Evolutionary conservation across 129 eudicot genomes (phyloP).

Genomic region (Flaveria ramosissima): DNA sequence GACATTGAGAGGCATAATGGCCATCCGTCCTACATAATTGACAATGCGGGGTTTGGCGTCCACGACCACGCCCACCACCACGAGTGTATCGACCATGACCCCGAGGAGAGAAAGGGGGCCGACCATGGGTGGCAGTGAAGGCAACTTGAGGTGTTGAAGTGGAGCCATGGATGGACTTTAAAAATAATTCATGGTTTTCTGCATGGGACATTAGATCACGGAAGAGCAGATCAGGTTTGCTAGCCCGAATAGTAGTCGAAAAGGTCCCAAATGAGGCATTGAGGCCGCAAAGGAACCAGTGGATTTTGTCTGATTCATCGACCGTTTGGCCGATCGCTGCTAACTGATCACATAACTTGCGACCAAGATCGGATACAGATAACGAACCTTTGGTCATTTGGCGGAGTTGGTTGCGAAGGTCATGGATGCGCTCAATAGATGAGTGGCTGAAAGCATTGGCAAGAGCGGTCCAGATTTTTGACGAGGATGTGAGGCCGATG

Average conservation of each 20-base stretch:
- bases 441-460: not conserved
- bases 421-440: not conserved
- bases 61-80: not conserved
- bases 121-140: not conserved
- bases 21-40: not conserved
- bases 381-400: not conserved
- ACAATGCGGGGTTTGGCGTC: not conserved
- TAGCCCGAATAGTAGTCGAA: not conserved
- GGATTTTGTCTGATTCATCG: not conserved
- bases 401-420: not conserved
- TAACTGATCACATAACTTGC: not conserved
- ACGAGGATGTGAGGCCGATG: not conserved
- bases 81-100: not conserved
- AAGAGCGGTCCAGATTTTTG: not conserved
- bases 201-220: no score
- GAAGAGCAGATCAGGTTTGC: no score
- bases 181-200: not conserved
- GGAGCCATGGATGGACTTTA: not conserved
- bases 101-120: no score
- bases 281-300: not conserved
- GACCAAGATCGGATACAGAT: not conserved
- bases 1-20: not conserved
- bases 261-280: no score
- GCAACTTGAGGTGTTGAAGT: not conserved
- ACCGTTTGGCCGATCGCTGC: not conserved